These are phyloP conservation scores for Boletellus deceptivus DNA, from an alignment of 1,284 basidiomycete species.

Conservation along the genomic window DNA sequence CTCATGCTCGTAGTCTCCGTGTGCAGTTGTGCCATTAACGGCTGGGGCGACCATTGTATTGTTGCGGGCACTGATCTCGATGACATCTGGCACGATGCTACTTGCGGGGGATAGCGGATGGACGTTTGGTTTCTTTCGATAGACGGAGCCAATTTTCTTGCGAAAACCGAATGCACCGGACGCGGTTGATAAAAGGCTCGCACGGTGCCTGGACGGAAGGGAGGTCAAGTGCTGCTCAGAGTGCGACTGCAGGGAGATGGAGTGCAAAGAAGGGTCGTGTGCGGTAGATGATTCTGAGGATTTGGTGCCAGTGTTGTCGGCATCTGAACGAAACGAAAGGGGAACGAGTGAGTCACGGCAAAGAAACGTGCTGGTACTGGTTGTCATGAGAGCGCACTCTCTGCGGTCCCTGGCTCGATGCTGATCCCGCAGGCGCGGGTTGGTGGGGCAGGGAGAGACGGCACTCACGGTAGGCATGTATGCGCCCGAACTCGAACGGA, in stretches of 20 bases:
- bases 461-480: conserved; percentile 15
- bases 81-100: conserved; percentile 61
- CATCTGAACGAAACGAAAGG: conserved; percentile 12
- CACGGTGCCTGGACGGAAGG: conserved; percentile 33
- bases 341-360: neutral
- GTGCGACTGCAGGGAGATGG: conserved; percentile 2
- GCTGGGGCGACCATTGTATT: conserved; percentile 30
- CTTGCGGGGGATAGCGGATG: conserved; percentile 25
- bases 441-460: neutral
- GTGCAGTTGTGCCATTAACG: conserved; percentile 12
- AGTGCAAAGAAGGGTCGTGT: conserved; percentile 10
- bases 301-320: conserved; percentile 14
- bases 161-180: conserved; percentile 53
- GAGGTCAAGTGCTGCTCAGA: conserved; percentile 6
- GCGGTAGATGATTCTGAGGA: conserved; percentile 18
- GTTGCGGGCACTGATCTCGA: conserved; percentile 61
- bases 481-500: conserved; percentile 1
- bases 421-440: neutral
- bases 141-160: conserved; percentile 43
- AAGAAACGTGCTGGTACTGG: neutral
- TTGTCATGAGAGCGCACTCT: neutral
- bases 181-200: conserved; percentile 54
- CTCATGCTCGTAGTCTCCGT: conserved; percentile 57
- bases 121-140: conserved; percentile 39
- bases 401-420: too few relatives aligned